Evolutionary conservation across 2,329 filamentous ascomycete species (phyloP).

Genomic region (Helicocarpus griseus): DNA sequence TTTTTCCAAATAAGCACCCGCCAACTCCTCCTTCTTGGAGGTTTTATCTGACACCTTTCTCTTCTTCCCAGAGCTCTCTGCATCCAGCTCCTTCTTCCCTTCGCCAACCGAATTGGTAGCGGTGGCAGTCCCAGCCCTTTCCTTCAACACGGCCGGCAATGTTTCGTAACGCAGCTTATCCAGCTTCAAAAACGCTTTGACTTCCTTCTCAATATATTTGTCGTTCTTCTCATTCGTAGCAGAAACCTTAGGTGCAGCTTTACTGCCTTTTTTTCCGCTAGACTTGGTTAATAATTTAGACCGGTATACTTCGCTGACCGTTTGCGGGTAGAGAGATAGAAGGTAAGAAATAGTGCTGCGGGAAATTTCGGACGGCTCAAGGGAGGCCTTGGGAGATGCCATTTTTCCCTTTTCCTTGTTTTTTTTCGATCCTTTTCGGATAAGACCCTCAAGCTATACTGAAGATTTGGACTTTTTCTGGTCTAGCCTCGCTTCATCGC

Average conservation of each 20-base stretch:
- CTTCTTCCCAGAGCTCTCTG: slow-evolving; percentile 10
- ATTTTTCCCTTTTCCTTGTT: neutral
- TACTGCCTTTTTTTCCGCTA: neutral
- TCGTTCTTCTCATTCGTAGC: slow-evolving; percentile 3
- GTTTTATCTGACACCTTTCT: slow-evolving; percentile 12
- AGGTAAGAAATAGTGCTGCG: slow-evolving; percentile 7
- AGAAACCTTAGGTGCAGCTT: neutral
- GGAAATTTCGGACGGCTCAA: slow-evolving; percentile 8
- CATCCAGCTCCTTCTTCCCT: neutral
- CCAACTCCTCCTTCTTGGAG: slow-evolving; percentile 9
- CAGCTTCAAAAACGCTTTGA: slow-evolving; percentile 21
- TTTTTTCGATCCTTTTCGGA: too few species aligned
- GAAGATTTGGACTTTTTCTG: too few species aligned
- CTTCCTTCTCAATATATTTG: slow-evolving; percentile 13
- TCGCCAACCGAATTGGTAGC: neutral
- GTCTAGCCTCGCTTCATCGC: too few species aligned
- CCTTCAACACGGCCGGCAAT: slow-evolving; percentile 20
- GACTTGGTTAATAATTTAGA: slow-evolving; percentile 13
- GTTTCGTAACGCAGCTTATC: slow-evolving; percentile 31
- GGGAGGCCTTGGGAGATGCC: neutral
- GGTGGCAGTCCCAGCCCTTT: slow-evolving; percentile 2
- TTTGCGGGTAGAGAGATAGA: slow-evolving; percentile 13
- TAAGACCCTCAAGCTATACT: too few species aligned
- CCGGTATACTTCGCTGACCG: slow-evolving; percentile 15
- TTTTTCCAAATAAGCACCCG: slow-evolving; percentile 19